Conservation (phyloP, 176 grass and related monocot genomes). For the Triticum monococcum region DNA sequence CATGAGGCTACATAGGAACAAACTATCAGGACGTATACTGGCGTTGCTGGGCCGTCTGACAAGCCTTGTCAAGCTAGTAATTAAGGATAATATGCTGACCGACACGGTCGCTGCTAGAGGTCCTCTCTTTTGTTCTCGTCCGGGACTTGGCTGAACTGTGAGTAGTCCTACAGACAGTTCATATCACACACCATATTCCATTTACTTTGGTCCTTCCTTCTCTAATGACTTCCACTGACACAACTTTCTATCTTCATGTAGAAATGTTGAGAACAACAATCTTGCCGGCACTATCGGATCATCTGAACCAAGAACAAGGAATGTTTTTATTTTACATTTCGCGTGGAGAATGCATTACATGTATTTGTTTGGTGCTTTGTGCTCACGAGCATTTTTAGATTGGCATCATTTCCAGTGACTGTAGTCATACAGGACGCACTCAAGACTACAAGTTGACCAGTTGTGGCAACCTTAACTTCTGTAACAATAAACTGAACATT, state of each 20-base stretch:
- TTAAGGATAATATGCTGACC: constrained; percentile 23
- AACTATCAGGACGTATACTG: neutral
- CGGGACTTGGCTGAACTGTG: constrained; percentile 38
- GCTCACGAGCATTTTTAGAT: neutral
- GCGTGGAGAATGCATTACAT: too few relatives aligned
- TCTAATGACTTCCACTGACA: neutral
- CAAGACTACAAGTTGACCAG: neutral
- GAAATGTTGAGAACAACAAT: constrained; percentile 37
- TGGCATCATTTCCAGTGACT: constrained; percentile 17
- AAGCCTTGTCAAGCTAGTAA: neutral
- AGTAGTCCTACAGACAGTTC: neutral
- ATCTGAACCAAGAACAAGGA: constrained; percentile 24
- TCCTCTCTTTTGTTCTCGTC: constrained; percentile 24
- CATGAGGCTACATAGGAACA: constrained; percentile 23
- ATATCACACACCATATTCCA: neutral
- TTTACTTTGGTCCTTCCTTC: neutral
- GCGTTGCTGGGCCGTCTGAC: constrained; percentile 25
- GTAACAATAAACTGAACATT: neutral
- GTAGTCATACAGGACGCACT: constrained; percentile 6
- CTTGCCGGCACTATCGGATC: constrained; percentile 23
- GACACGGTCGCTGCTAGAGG: constrained; percentile 9
- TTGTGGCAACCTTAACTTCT: too few relatives aligned
- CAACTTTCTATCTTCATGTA: neutral
- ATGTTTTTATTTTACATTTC: too few relatives aligned
- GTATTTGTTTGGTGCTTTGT: neutral